Base-by-base conservation (phyloP, 345 rosid species). In the Mercurialis annua region DNA sequence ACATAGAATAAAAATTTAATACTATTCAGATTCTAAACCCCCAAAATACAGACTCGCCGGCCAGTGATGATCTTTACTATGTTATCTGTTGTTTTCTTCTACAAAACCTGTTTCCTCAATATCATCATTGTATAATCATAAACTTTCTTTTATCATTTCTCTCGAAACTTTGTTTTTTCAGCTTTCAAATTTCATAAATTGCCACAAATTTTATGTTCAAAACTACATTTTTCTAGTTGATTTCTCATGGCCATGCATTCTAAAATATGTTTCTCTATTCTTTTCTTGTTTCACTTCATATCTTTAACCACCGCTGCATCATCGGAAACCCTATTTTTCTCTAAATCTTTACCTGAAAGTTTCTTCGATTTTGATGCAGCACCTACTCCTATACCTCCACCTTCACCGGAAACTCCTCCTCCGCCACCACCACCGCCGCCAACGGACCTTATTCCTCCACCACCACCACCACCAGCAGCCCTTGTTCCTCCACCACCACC, bases 21-120 rank as follows among this genome's bases (percentile, higher is more conserved):
- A n/a, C n/a, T n/a, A n/a, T n/a, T n/a, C n/a, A n/a, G n/a, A n/a
- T n/a, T n/a, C n/a, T n/a, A n/a, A n/a, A n/a, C n/a, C n/a, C n/a
- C n/a, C n/a, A n/a, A n/a, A n/a, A n/a, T n/a, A n/a, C n/a, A n/a
- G n/a, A n/a, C n/a, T n/a, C n/a, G n/a, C n/a, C n/a, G 21, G 20
- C 20, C 24, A 26, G 8, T 16, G 42, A 30, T 56, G 66, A 17
- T 47, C 18, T 40, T 26, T 16, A 46, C 66, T 2, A 63, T 44
- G 66, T 17, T 58, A n/a, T 59, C 26, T 20, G 30, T 17, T 34
- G 64, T 59, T n/a, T 59, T 4, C 48, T 16, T 38, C 48, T 38
- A 48, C 64, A 10, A n/a, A 16, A 59, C 40, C 7, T 34, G 27
- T 16, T 38, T 59, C 42, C 48, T 34, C 27, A 12, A 20, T 2